Evolutionary conservation across 192 early-diverging fungal genomes (phyloP), one percentile per base, ranked within the genome.

Genomic region (Gryganskiella cystojenkinii): DNA sequence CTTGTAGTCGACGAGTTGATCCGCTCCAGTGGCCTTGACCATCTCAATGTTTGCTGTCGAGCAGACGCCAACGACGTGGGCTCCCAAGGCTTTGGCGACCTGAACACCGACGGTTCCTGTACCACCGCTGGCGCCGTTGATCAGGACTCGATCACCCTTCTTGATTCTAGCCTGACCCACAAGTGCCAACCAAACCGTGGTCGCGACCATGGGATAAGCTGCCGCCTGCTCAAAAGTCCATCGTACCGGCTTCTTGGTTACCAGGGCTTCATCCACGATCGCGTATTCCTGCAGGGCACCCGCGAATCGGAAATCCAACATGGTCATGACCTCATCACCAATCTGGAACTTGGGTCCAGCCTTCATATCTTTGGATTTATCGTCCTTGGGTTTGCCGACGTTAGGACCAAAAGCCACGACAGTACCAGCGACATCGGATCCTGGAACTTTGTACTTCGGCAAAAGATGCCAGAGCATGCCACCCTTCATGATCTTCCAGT

Each of bases 81-180:
- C 84, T 17, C 86, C 83, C 34, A 80, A 17, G 2, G 70, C 69
- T 30, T 89, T 88, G n/a, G 82, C 85, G 0, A 86, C 33, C 56
- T 86, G 85, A 8, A 86, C 80, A 13, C 66, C 79, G 33, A 56
- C 78, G 13, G 58, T 71, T 11, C 84, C 84, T 51, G 69, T 71
- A 9, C 85, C 87, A 31, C 85, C 85, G 37, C 84, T 84, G 11
- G 87, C 87, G 22, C 87, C 87, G 20, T 82, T 64, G 9, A 88
- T 49, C 20, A 88, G 25, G 27, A 86, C 71, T 40, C 80, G 84
- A 34, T 78, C 56, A 0, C 66, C 66, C 25, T 52, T 59, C 50
- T 78, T 78, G 47, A 78, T 47, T 6, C 30, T 46, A 0, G 60
- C 74, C 8, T 46, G 22, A 0, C 3, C 31, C 9, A 78, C 74